Percentiles rank a stretch among this genome's conserved stretches.
Conservation (phyloP, 257 asterid species). For the Solanum pimpinellifolium region DNA sequence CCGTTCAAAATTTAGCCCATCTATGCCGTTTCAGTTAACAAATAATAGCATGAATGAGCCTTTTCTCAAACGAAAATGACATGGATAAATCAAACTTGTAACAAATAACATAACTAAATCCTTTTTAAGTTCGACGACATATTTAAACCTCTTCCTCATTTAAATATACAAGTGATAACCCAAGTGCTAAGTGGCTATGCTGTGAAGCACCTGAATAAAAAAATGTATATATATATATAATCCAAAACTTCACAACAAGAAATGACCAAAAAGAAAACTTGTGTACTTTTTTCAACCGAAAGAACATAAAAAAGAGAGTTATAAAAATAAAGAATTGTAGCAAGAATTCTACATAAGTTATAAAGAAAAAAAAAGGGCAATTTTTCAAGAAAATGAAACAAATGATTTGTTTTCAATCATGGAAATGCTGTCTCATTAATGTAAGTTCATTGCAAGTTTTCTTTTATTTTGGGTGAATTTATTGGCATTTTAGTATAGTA, state of each 20-base stretch:
- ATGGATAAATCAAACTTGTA: too few species aligned
- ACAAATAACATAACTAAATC: too few species aligned
- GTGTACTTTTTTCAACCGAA: background rate
- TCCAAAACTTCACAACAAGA: background rate
- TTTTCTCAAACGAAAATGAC: too few species aligned
- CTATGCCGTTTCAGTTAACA: too few species aligned
- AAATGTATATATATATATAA: too few species aligned
- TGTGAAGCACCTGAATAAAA: background rate
- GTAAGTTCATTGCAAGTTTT: constrained; percentile 11
- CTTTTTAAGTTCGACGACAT: too few species aligned
- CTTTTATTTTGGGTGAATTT: background rate
- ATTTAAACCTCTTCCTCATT: too few species aligned
- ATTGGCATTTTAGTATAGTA: background rate
- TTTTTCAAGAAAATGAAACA: background rate
- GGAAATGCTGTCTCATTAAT: constrained; percentile 1
- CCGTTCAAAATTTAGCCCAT: too few species aligned
- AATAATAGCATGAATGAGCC: too few species aligned
- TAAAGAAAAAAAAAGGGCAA: background rate
- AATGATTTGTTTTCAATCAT: background rate
- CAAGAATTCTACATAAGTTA: background rate
- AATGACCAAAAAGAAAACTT: background rate
- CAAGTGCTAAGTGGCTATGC: background rate
- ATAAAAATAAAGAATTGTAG: background rate
- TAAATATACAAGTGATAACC: background rate
- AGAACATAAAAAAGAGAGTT: background rate